Evolutionary conservation across 2,329 filamentous ascomycete species (phyloP).

Genomic region (Blastomyces emzantsi): DNA sequence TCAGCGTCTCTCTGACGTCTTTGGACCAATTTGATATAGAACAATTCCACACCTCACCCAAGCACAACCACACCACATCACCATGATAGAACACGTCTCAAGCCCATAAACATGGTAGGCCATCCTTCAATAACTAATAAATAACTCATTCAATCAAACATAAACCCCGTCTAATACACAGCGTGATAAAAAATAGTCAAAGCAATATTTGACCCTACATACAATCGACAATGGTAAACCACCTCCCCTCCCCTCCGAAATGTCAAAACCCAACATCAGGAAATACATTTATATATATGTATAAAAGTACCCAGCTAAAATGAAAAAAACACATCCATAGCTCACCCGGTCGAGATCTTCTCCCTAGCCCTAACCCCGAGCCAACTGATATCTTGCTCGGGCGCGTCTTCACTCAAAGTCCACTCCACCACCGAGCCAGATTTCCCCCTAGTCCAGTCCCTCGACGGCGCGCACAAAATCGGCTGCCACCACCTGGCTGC

Average conservation of each 20-base stretch:
- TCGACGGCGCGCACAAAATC: conserved; percentile 71
- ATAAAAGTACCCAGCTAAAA: conserved; percentile 20
- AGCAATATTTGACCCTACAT: conserved; percentile 93
- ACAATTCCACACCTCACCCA: not conserved
- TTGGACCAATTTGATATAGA: not conserved
- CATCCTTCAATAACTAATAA: conserved; percentile 3
- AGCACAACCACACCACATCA: not conserved
- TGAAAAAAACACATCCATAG: conserved; percentile 39
- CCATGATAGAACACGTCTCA: not conserved
- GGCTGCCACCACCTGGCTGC: conserved; percentile 86
- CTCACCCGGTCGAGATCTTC: conserved; percentile 78
- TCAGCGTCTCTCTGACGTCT: too few relatives aligned
- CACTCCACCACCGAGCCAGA: conserved; percentile 63
- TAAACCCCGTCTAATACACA: conserved; percentile 16
- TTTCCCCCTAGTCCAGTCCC: conserved; percentile 69
- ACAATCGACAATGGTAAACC: conserved; percentile 70
- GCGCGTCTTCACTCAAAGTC: conserved; percentile 70
- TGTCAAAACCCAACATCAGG: not conserved
- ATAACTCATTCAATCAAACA: not conserved
- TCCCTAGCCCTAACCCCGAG: conserved; percentile 66
- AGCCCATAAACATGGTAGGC: conserved; percentile 20
- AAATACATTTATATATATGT: conserved; percentile 15
- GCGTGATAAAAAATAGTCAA: conserved; percentile 55
- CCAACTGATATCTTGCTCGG: conserved; percentile 72
- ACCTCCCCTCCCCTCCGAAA: conserved; percentile 20